A percentile compares a stretch with the other conserved stretches of the same genome.
Conservation (phyloP, 1,139 yeast genomes). For the Scheffersomyces insectosa region DNA sequence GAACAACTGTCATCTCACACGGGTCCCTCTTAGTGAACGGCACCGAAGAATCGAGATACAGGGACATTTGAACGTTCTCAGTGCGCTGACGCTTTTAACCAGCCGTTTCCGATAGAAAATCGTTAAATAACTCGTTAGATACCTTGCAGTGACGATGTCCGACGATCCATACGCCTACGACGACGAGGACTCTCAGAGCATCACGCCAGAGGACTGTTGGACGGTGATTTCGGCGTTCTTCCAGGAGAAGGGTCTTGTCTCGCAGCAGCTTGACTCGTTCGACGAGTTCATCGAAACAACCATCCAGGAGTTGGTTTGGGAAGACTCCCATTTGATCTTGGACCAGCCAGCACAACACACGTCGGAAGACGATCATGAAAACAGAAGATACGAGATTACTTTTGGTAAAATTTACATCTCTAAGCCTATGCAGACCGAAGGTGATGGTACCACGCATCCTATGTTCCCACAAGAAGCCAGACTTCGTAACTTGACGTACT, state of each 20-base stretch:
- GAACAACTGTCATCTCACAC: no score
- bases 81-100: no score
- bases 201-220: slow-evolving; percentile 99
- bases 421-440: slow-evolving; percentile 97
- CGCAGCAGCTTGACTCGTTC: slow-evolving; percentile 97
- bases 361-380: slow-evolving; percentile 83
- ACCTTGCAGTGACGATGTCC: slow-evolving; percentile 11
- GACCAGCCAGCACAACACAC: slow-evolving; percentile 99
- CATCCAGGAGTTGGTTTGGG: slow-evolving; percentile 94
- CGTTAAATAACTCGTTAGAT: no score
- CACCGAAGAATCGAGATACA: no score
- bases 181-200: slow-evolving; percentile 62
- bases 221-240: slow-evolving; percentile 94
- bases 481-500: slow-evolving; percentile 90
- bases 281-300: slow-evolving; percentile 97
- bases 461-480: slow-evolving; percentile 99
- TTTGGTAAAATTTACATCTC: slow-evolving; percentile 97
- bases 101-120: no score
- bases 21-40: no score
- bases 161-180: slow-evolving; percentile 71
- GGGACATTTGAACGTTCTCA: no score
- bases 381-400: slow-evolving; percentile 89
- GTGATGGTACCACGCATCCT: slow-evolving; percentile 98
- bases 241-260: slow-evolving; percentile 94
- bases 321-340: slow-evolving; percentile 88